These are phyloP conservation scores for Diospyros kaki DNA, from an alignment of 148 eudicot genomes.

Conservation along the genomic window DNA sequence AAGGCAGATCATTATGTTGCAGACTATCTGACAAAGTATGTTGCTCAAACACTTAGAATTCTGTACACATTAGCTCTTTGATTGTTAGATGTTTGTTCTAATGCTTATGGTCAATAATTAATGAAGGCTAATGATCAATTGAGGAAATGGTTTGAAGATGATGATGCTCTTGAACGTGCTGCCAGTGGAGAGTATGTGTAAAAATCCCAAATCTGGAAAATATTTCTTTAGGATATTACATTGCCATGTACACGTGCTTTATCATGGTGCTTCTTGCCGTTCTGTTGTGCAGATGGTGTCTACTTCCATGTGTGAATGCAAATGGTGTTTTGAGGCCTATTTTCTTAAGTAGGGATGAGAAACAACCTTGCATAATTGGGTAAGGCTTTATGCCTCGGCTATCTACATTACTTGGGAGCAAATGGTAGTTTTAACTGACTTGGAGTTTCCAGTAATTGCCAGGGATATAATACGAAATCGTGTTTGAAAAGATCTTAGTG, in stretches of 20 bases:
- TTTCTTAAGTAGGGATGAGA: slow-evolving; percentile 58
- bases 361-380: slow-evolving; percentile 66
- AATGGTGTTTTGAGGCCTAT: slow-evolving; percentile 38
- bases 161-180: slow-evolving; percentile 95
- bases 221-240: not conserved
- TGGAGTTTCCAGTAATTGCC: not conserved
- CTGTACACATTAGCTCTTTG: not conserved
- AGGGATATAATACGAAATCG: not conserved
- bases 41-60: not conserved
- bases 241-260: not conserved
- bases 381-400: slow-evolving; percentile 20
- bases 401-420: not conserved
- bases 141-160: slow-evolving; percentile 76
- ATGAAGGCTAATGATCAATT: slow-evolving; percentile 72
- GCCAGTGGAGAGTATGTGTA: slow-evolving; percentile 68
- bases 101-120: slow-evolving; percentile 8
- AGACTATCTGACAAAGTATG: slow-evolving; percentile 47
- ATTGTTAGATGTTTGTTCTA: not conserved
- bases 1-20: slow-evolving; percentile 67
- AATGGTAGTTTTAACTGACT: not conserved
- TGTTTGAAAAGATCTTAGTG: not conserved
- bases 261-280: not conserved
- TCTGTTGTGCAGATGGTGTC: slow-evolving; percentile 63
- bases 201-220: not conserved
- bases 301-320: slow-evolving; percentile 57